These are phyloP conservation scores for Candida coquimbonensis DNA, from an alignment of 805 yeast species.

Conservation along the genomic window DNA sequence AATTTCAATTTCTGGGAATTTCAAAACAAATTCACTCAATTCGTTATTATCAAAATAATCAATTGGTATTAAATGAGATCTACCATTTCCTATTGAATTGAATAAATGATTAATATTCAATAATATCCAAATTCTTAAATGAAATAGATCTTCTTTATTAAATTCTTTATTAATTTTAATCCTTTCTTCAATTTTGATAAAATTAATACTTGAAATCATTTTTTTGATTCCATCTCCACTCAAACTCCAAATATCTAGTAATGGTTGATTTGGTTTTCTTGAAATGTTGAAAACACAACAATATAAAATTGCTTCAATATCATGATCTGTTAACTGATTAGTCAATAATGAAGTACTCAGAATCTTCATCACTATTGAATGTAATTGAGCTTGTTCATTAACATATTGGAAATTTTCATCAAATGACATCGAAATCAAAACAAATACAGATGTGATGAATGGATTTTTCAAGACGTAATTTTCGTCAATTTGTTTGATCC, in stretches of 20 bases:
- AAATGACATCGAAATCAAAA: constrained; percentile 47
- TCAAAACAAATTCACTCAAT: constrained; percentile 36
- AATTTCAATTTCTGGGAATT: constrained; percentile 42
- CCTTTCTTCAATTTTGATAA: constrained; percentile 33
- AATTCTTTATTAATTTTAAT: constrained; percentile 21
- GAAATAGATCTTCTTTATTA: constrained; percentile 39
- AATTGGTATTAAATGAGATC: constrained; percentile 33
- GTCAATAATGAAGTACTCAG: constrained; percentile 43
- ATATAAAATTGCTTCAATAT: constrained; percentile 52
- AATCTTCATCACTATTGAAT: constrained; percentile 42
- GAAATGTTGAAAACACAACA: constrained; percentile 48
- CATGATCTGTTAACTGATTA: constrained; percentile 50
- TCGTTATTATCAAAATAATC: constrained; percentile 28
- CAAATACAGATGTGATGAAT: constrained; percentile 48
- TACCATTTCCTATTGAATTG: constrained; percentile 42
- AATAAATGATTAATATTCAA: constrained; percentile 46
- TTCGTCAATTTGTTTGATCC: constrained; percentile 40
- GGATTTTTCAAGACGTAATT: constrained; percentile 44
- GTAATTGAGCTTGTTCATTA: constrained; percentile 39
- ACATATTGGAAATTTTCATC: constrained; percentile 45
- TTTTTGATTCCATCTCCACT: constrained; percentile 47
- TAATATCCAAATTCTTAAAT: constrained; percentile 47
- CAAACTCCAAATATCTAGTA: constrained; percentile 45
- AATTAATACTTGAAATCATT: constrained; percentile 39
- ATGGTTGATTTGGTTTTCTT: constrained; percentile 45